These are phyloP conservation scores for Kwoniella sp. DNA, from an alignment of 768 basidiomycete species.

Conservation along the genomic window DNA sequence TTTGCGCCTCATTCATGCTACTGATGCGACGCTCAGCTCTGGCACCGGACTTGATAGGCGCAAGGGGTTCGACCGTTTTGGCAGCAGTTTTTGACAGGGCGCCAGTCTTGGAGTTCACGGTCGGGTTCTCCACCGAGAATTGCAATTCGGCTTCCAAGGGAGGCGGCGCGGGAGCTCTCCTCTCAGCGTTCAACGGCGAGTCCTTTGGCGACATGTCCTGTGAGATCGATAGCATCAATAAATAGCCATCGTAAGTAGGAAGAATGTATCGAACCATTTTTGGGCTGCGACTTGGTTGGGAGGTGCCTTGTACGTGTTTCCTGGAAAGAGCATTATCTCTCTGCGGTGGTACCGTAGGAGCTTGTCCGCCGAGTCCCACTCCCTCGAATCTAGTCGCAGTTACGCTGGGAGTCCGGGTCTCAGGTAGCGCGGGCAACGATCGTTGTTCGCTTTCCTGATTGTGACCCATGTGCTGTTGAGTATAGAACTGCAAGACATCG, in stretches of 20 bases:
- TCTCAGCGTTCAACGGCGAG: conserved; percentile 38
- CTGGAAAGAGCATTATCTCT: conserved; percentile 19
- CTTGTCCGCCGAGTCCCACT: conserved; percentile 78
- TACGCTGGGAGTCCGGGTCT: conserved; percentile 23
- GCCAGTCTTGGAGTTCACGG: conserved; percentile 4
- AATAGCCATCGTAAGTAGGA: too few relatives aligned
- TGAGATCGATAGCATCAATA: too few relatives aligned
- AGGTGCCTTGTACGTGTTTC: too few relatives aligned
- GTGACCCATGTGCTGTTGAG: conserved; percentile 67
- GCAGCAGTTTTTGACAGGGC: neutral
- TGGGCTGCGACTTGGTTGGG: too few relatives aligned
- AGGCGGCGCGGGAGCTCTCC: conserved; percentile 46
- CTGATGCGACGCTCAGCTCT: conserved; percentile 78
- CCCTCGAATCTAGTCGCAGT: conserved; percentile 73
- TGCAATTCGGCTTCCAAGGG: too few relatives aligned
- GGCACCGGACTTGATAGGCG: conserved; percentile 18
- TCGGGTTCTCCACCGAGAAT: too few relatives aligned
- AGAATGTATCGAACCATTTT: too few relatives aligned
- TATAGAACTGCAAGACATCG: conserved; percentile 97
- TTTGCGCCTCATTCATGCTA: conserved; percentile 94
- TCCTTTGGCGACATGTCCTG: neutral
- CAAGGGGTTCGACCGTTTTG: conserved; percentile 7
- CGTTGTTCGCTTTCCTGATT: conserved; percentile 22
- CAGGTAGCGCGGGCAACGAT: conserved; percentile 51
- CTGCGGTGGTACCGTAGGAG: too few relatives aligned